Evolutionary conservation across 108 stramenopile genomes (phyloP).

Genomic region (Hondaea fermentalgiana): DNA sequence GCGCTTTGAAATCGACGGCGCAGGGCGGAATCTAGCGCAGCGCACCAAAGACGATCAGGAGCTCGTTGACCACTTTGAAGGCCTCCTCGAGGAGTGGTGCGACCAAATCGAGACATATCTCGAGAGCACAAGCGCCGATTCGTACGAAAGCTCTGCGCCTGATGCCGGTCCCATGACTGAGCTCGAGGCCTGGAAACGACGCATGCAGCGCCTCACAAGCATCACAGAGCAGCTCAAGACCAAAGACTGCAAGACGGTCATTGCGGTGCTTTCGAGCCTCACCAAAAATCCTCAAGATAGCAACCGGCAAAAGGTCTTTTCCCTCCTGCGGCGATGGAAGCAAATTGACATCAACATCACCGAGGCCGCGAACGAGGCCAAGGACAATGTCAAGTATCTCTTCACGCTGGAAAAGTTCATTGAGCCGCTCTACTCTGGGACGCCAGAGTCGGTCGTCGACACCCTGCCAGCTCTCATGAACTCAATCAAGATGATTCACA

Average conservation of each 20-base stretch:
- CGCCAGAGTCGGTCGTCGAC: conserved; percentile 69
- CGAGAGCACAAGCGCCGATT: conserved; percentile 29
- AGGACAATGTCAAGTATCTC: conserved; percentile 83
- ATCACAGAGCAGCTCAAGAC: conserved; percentile 72
- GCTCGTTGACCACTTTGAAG: conserved; percentile 56
- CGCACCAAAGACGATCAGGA: conserved; percentile 44
- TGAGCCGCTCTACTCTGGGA: conserved; percentile 73
- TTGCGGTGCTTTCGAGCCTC: conserved; percentile 55
- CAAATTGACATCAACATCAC: conserved; percentile 73
- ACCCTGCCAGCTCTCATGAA: conserved; percentile 76
- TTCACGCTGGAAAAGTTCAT: conserved; percentile 74
- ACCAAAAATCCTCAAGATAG: conserved; percentile 46
- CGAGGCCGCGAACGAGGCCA: conserved; percentile 81
- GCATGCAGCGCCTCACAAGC: conserved; percentile 72
- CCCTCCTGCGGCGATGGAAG: conserved; percentile 66
- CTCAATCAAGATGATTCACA: conserved; percentile 85
- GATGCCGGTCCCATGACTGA: conserved; percentile 66
- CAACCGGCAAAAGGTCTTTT: conserved; percentile 39
- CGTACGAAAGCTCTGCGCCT: not conserved
- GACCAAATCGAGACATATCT: conserved; percentile 66
- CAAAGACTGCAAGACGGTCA: conserved; percentile 64
- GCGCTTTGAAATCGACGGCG: conserved; percentile 34
- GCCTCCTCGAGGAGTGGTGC: conserved; percentile 74
- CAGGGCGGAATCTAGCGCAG: conserved; percentile 29
- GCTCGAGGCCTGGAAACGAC: conserved; percentile 68